These are phyloP conservation scores for Cladophialophora exuberans DNA, from an alignment of 2,329 filamentous ascomycete genomes.

Conservation along the genomic window DNA sequence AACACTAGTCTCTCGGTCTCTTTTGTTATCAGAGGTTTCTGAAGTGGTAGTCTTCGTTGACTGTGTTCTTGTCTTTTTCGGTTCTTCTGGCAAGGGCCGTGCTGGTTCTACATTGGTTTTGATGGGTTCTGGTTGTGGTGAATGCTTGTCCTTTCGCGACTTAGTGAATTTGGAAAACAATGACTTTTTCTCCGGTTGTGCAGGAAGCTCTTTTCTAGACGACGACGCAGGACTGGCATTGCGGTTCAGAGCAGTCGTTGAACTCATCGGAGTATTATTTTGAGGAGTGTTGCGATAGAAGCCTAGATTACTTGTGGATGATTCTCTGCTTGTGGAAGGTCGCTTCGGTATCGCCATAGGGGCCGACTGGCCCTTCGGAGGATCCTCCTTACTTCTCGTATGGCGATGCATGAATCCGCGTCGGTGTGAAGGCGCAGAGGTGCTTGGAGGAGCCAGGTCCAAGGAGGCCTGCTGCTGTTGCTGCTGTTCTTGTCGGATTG, in stretches of 20 bases:
- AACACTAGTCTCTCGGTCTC: slow-evolving; percentile 37
- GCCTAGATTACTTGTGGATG: slow-evolving; percentile 60
- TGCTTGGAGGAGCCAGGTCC: slow-evolving; percentile 58
- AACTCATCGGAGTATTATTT: slow-evolving; percentile 57
- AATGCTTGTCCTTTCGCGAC: slow-evolving; percentile 49
- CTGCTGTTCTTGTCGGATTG: slow-evolving; percentile 50
- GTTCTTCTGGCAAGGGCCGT: slow-evolving; percentile 30
- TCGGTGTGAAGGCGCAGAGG: slow-evolving; percentile 56
- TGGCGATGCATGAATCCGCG: slow-evolving; percentile 52
- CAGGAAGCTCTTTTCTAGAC: slow-evolving; percentile 52
- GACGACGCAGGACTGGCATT: slow-evolving; percentile 82
- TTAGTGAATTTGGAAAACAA: slow-evolving; percentile 57
- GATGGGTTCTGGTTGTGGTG: slow-evolving; percentile 35
- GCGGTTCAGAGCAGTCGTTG: slow-evolving; percentile 59
- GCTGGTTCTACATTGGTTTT: slow-evolving; percentile 30
- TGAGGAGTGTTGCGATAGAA: slow-evolving; percentile 54
- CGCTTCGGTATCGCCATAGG: slow-evolving; percentile 60
- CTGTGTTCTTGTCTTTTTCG: slow-evolving; percentile 24
- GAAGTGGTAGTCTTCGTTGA: slow-evolving; percentile 22
- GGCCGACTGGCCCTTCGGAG: slow-evolving; percentile 42
- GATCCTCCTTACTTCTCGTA: slow-evolving; percentile 63
- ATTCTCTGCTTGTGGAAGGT: slow-evolving; percentile 76
- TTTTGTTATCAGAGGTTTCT: slow-evolving; percentile 24
- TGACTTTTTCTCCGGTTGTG: slow-evolving; percentile 47
- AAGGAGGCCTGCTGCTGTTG: slow-evolving; percentile 38